These are phyloP conservation scores for Alternaria hordeiaustralica DNA, from an alignment of 2,329 filamentous ascomycete genomes.

Conservation along the genomic window DNA sequence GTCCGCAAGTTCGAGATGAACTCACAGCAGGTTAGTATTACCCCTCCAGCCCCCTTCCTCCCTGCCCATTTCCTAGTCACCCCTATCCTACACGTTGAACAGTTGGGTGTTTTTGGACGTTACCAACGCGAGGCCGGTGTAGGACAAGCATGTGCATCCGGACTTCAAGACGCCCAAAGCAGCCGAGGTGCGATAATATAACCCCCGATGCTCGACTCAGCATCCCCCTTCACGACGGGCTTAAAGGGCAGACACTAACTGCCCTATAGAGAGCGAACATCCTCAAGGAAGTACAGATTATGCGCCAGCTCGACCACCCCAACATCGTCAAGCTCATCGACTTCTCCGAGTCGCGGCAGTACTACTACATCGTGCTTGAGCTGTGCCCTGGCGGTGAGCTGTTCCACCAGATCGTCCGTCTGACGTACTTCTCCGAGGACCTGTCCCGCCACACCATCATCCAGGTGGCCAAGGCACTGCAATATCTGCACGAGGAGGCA, in stretches of 20 bases:
- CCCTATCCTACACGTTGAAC: constrained; percentile 33
- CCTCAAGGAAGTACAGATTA: constrained; percentile 97
- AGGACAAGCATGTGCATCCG: constrained; percentile 94
- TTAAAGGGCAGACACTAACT: constrained; percentile 51
- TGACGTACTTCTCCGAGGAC: constrained; percentile 98
- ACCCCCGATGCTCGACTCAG: constrained; percentile 39
- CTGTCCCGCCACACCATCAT: constrained; percentile 92
- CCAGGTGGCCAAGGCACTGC: constrained; percentile 91
- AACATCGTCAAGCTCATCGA: constrained; percentile 95
- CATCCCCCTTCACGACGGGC: constrained; percentile 22
- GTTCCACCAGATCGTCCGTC: constrained; percentile 96
- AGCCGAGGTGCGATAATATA: constrained; percentile 81
- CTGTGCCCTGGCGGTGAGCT: constrained; percentile 93
- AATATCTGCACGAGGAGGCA: constrained; percentile 92
- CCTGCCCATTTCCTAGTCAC: constrained; percentile 42
- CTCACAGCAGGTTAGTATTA: constrained; percentile 86
- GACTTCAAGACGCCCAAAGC: constrained; percentile 92
- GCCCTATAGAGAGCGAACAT: constrained; percentile 85
- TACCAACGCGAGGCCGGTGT: constrained; percentile 61
- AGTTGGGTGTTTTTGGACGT: constrained; percentile 42
- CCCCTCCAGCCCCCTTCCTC: constrained; percentile 36
- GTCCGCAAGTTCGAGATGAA: constrained; percentile 99
- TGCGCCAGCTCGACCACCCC: constrained; percentile 94
- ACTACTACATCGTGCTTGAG: constrained; percentile 97
- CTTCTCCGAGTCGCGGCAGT: constrained; percentile 91